Conservation (phyloP, 441 rosid genomes). For the Adansonia gregorii region DNA sequence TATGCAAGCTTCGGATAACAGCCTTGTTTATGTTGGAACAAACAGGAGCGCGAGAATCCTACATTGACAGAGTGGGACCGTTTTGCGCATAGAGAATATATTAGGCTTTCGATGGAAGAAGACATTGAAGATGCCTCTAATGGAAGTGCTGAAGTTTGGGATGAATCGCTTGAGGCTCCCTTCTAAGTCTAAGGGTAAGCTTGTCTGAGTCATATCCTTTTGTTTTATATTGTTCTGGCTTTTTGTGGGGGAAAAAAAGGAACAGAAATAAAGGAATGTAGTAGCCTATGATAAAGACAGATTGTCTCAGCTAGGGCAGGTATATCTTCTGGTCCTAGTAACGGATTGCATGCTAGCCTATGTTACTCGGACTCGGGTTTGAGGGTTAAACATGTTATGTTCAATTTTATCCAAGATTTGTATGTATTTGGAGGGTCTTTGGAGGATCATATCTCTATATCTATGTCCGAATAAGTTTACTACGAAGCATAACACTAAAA, state of each 20-base stretch:
- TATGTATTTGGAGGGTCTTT: too few relatives aligned
- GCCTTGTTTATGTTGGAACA: slow-evolving; percentile 24
- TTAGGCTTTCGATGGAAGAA: slow-evolving; percentile 97
- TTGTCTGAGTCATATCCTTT: not conserved
- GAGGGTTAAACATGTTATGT: too few relatives aligned
- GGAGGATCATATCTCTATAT: too few relatives aligned
- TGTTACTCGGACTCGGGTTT: too few relatives aligned
- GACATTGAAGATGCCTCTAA: slow-evolving; percentile 95
- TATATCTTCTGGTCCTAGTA: not conserved
- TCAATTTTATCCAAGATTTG: too few relatives aligned
- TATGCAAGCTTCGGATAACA: slow-evolving; percentile 21
- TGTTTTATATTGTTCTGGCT: not conserved
- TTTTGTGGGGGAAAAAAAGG: not conserved
- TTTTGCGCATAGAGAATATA: slow-evolving; percentile 98
- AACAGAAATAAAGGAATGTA: not conserved
- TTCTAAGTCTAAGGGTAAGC: slow-evolving; percentile 54
- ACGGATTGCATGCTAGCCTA: too few relatives aligned
- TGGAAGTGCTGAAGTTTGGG: slow-evolving; percentile 98
- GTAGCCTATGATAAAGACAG: not conserved
- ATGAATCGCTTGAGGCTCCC: slow-evolving; percentile 94
- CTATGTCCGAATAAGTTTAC: too few relatives aligned
- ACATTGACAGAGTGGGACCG: slow-evolving; percentile 99
- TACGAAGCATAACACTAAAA: not conserved
- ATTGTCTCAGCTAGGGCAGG: not conserved
- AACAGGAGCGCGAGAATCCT: slow-evolving; percentile 96